A percentile compares a stretch with the other conserved stretches of the same genome.
phyloP scores from a whole-genome alignment of 768 basidiomycete species.

The Chalciporus sphaerocephalus region DNA sequence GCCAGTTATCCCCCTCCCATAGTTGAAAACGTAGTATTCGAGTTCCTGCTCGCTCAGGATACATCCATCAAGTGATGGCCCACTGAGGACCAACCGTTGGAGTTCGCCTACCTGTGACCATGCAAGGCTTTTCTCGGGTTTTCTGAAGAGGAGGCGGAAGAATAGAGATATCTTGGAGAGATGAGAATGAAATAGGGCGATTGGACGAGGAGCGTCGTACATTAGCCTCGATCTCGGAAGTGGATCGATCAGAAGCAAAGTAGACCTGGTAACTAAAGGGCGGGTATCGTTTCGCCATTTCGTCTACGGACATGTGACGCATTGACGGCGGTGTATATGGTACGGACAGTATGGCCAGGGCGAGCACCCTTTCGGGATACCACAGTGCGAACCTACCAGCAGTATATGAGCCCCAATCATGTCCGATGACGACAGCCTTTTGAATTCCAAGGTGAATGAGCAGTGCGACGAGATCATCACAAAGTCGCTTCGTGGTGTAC shows the following conservation, averaged over 20 bases:
- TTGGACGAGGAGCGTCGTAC: slow-evolving; percentile 33
- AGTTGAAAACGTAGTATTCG: slow-evolving; percentile 45
- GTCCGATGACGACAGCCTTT: slow-evolving; percentile 66
- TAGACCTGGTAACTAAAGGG: slow-evolving; percentile 66
- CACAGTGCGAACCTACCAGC: slow-evolving; percentile 68
- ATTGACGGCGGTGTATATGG: slow-evolving; percentile 61
- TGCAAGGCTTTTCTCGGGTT: neutral
- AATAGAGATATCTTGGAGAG: slow-evolving; percentile 22
- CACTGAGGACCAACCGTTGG: slow-evolving; percentile 5
- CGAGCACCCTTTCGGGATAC: slow-evolving; percentile 59
- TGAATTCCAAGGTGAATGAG: slow-evolving; percentile 51
- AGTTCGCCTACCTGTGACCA: slow-evolving; percentile 5
- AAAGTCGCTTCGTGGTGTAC: slow-evolving; percentile 58
- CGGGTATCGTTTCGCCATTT: slow-evolving; percentile 49
- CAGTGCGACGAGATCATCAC: slow-evolving; percentile 60
- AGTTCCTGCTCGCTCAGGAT: slow-evolving; percentile 45
- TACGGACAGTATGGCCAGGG: slow-evolving; percentile 61
- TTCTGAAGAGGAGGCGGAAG: slow-evolving; percentile 12
- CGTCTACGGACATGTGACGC: slow-evolving; percentile 45
- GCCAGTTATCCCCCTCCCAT: slow-evolving; percentile 53
- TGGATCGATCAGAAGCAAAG: slow-evolving; percentile 51
- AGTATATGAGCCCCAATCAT: slow-evolving; percentile 74
- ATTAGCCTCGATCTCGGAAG: slow-evolving; percentile 51
- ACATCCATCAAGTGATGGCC: slow-evolving; percentile 6
- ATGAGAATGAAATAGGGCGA: slow-evolving; percentile 9